A percentile compares a stretch with the other conserved stretches of the same genome.
phyloP scores from a whole-genome alignment of 345 rosid species.

The Arabidopsis suecica region DNA sequence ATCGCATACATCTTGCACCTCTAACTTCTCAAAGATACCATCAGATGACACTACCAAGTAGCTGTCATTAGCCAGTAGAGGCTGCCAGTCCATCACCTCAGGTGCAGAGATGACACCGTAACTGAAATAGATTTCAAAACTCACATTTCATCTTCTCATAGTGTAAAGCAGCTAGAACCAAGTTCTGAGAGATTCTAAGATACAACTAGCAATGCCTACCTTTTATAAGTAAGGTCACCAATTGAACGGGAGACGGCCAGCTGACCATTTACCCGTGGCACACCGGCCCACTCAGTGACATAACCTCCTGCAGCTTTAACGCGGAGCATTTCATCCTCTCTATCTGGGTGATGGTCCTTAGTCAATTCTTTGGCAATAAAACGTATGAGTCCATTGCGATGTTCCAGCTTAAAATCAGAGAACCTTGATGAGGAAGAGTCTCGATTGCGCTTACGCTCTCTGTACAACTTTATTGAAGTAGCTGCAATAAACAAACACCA shows the following conservation, averaged over 20 bases:
- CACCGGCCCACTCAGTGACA: slow-evolving; percentile 78
- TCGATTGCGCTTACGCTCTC: slow-evolving; percentile 62
- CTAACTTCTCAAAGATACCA: slow-evolving; percentile 85
- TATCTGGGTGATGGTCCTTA: slow-evolving; percentile 84
- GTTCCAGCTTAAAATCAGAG: slow-evolving; percentile 50
- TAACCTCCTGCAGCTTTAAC: slow-evolving; percentile 94
- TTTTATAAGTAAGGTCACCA: slow-evolving; percentile 73
- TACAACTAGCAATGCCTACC: slow-evolving; percentile 41
- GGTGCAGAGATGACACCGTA: slow-evolving; percentile 92
- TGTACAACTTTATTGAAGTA: slow-evolving; percentile 68
- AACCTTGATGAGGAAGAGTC: slow-evolving; percentile 53
- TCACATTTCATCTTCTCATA: slow-evolving; percentile 23
- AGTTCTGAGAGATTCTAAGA: slow-evolving; percentile 14
- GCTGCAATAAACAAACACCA: slow-evolving; percentile 55
- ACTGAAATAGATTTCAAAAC: slow-evolving; percentile 44
- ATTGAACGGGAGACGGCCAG: slow-evolving; percentile 90
- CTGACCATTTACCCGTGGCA: slow-evolving; percentile 85
- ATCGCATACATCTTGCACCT: slow-evolving; percentile 82
- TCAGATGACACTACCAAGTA: slow-evolving; percentile 92
- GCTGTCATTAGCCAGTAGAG: slow-evolving; percentile 70
- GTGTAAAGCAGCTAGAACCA: slow-evolving; percentile 7
- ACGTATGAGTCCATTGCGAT: slow-evolving; percentile 57
- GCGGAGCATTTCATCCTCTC: slow-evolving; percentile 85
- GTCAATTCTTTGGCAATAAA: slow-evolving; percentile 73
- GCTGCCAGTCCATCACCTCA: slow-evolving; percentile 85